Evolutionary conservation across 169 alveolate genomes (phyloP).

Genomic region (Toxoplasma gondii): DNA sequence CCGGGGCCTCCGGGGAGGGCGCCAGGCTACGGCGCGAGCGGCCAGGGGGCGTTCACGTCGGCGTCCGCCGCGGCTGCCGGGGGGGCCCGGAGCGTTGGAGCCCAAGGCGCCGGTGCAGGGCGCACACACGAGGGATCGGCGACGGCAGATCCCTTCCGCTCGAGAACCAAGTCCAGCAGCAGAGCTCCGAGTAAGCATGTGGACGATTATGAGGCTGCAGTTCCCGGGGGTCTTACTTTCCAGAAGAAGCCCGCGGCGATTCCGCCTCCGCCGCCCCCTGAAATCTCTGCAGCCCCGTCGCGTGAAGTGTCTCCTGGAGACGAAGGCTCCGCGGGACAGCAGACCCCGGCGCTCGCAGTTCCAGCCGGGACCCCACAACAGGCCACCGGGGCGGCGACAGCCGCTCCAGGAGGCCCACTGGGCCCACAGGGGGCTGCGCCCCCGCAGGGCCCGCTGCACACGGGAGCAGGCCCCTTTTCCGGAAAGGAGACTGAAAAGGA

Average conservation of each 20-base stretch:
- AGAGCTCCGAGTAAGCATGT: slow-evolving; percentile 69
- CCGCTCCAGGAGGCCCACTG: no score
- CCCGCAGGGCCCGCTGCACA: no score
- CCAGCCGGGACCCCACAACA: neutral
- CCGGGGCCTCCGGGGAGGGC: neutral
- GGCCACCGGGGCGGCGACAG: neutral
- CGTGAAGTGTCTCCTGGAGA: neutral
- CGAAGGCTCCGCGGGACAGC: neutral
- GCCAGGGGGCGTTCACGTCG: slow-evolving; percentile 14
- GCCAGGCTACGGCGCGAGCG: slow-evolving; percentile 32
- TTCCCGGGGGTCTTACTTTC: slow-evolving; percentile 63
- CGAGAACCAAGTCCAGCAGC: slow-evolving; percentile 62
- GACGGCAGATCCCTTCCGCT: slow-evolving; percentile 63
- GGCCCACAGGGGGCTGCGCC: no score
- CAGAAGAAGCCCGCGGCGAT: slow-evolving; percentile 17
- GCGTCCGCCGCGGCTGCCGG: slow-evolving; percentile 23
- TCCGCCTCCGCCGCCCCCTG: slow-evolving; percentile 16
- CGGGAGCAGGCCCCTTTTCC: no score
- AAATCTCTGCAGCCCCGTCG: neutral
- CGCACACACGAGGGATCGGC: neutral
- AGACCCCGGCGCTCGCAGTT: neutral
- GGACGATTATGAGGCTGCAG: slow-evolving; percentile 67
- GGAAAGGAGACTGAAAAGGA: no score
- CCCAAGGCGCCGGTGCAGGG: neutral
- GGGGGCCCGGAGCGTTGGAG: neutral